A percentile compares a stretch with the other conserved stretches of the same genome.
Conservation (phyloP, 2,329 filamentous ascomycete species). For the Nigrospora osmanthi region DNA sequence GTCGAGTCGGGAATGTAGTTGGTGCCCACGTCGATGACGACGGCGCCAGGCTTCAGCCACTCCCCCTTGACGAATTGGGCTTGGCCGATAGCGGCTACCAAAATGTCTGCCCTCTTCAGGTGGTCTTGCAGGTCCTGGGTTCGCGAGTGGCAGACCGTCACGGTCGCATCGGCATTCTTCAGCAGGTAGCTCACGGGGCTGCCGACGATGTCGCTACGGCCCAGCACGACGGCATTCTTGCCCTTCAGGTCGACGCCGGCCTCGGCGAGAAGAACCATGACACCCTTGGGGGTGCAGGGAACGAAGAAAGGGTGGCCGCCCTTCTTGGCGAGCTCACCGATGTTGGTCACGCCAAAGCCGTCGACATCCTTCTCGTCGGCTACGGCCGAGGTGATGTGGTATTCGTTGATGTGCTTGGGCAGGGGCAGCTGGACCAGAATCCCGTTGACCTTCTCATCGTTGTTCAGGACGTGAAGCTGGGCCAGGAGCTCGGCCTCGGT, state of each 20-base stretch:
- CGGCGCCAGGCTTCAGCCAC: slow-evolving; percentile 89
- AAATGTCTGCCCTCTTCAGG: slow-evolving; percentile 77
- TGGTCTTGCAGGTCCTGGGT: slow-evolving; percentile 66
- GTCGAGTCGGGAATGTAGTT: slow-evolving; percentile 87
- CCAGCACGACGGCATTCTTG: slow-evolving; percentile 91
- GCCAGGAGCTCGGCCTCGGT: slow-evolving; percentile 81
- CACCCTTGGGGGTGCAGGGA: slow-evolving; percentile 93
- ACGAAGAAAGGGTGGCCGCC: slow-evolving; percentile 84
- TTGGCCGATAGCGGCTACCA: slow-evolving; percentile 87
- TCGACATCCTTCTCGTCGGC: slow-evolving; percentile 95
- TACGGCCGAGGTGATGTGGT: slow-evolving; percentile 82
- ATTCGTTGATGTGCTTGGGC: slow-evolving; percentile 84
- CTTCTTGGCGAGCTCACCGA: slow-evolving; percentile 93
- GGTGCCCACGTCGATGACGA: slow-evolving; percentile 95
- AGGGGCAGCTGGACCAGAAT: slow-evolving; percentile 91
- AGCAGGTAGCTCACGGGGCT: slow-evolving; percentile 94
- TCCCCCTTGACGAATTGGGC: slow-evolving; percentile 86
- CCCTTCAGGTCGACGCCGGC: slow-evolving; percentile 76
- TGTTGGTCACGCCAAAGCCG: slow-evolving; percentile 89
- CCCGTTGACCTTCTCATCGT: slow-evolving; percentile 78
- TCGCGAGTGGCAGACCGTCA: slow-evolving; percentile 91
- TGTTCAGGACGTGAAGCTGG: slow-evolving; percentile 74
- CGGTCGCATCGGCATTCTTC: slow-evolving; percentile 92
- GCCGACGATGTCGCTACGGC: slow-evolving; percentile 93
- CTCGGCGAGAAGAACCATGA: slow-evolving; percentile 86